A percentile compares a stretch with the other conserved stretches of the same genome.
Evolutionary conservation across 345 rosid species (phyloP).

Genomic region (Populus tremula): DNA sequence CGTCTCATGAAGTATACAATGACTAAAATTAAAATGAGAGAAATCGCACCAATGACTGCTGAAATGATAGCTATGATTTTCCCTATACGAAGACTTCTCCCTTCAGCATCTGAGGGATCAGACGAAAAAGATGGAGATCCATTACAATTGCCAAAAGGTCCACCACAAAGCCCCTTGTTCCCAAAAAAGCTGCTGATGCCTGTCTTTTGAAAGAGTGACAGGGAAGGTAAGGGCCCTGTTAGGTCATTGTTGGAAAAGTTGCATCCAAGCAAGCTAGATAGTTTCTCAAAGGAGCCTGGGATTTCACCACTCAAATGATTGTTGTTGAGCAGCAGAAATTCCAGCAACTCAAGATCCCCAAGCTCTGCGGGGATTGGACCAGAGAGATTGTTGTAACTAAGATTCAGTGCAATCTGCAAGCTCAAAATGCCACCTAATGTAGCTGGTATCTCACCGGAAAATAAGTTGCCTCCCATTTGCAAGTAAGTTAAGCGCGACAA

Average conservation of each 20-base stretch:
- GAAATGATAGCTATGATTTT: slow-evolving; percentile 61
- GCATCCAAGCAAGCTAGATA: slow-evolving; percentile 73
- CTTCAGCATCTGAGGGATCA: slow-evolving; percentile 21
- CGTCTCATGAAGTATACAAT: slow-evolving; percentile 60
- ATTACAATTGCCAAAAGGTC: slow-evolving; percentile 52
- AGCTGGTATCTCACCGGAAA: slow-evolving; percentile 58
- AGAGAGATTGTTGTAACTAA: slow-evolving; percentile 71
- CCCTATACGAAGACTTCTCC: slow-evolving; percentile 33
- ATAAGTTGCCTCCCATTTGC: slow-evolving; percentile 84
- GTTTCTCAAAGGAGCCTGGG: slow-evolving; percentile 57
- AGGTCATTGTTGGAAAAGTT: slow-evolving; percentile 78
- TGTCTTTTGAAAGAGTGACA: slow-evolving; percentile 45
- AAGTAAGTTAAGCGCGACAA: slow-evolving; percentile 64
- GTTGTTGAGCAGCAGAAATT: slow-evolving; percentile 67
- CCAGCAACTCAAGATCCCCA: slow-evolving; percentile 63
- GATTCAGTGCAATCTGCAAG: slow-evolving; percentile 81
- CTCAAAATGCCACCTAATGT: slow-evolving; percentile 60
- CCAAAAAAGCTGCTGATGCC: slow-evolving; percentile 51
- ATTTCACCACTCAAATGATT: slow-evolving; percentile 71
- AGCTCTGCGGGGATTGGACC: slow-evolving; percentile 72
- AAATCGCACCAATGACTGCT: slow-evolving; percentile 67
- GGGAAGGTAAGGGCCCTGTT: slow-evolving; percentile 62
- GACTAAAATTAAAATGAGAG: slow-evolving; percentile 56
- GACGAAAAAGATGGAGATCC: slow-evolving; percentile 33
- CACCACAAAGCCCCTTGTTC: slow-evolving; percentile 72